Percentiles rank a stretch among this genome's conserved stretches.
phyloP scores from a whole-genome alignment of 495 filamentous ascomycete species.

The Tetracladium setigerum region DNA sequence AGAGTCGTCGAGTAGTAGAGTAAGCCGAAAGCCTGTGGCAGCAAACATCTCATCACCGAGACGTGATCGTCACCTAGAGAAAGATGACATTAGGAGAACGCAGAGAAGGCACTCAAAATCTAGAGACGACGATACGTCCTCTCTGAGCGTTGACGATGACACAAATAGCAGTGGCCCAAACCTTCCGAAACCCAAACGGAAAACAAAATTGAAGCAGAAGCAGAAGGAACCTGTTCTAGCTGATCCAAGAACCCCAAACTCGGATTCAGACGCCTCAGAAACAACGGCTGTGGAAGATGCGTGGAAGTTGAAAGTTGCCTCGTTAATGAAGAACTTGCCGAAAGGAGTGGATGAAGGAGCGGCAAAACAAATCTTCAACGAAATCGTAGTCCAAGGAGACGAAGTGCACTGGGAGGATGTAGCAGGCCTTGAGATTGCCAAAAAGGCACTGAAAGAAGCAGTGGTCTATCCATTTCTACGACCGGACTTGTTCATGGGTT shows the following conservation, averaged over 20 bases:
- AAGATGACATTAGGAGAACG: conserved; percentile 11
- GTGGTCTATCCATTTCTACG: conserved; percentile 97
- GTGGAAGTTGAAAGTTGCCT: conserved; percentile 40
- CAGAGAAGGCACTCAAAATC: conserved; percentile 14
- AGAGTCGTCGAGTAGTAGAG: conserved; percentile 1
- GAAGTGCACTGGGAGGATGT: conserved; percentile 95
- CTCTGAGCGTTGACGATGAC: conserved; percentile 29
- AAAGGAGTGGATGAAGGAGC: conserved; percentile 73
- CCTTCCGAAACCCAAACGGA: conserved; percentile 9
- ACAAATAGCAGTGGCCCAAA: conserved; percentile 27
- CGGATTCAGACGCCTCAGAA: conserved; percentile 9
- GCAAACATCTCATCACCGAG: conserved; percentile 26
- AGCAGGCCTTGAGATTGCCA: conserved; percentile 83
- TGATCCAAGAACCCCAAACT: conserved; percentile 18
- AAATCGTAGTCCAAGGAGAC: conserved; percentile 92
- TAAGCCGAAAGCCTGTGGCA: conserved; percentile 10
- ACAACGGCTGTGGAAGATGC: conserved; percentile 24
- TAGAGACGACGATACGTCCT: conserved; percentile 22
- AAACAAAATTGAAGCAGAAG: conserved; percentile 15
- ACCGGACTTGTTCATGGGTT: conserved; percentile 90
- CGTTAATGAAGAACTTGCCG: conserved; percentile 68
- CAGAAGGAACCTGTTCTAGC: conserved; percentile 20
- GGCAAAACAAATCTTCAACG: conserved; percentile 87
- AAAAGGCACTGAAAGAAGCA: conserved; percentile 87
- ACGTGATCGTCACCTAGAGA: conserved; percentile 16